A percentile compares a stretch with the other conserved stretches of the same genome.
Evolutionary conservation across 139 green algal genomes (phyloP).

Genomic region (Chlorella sp.): DNA sequence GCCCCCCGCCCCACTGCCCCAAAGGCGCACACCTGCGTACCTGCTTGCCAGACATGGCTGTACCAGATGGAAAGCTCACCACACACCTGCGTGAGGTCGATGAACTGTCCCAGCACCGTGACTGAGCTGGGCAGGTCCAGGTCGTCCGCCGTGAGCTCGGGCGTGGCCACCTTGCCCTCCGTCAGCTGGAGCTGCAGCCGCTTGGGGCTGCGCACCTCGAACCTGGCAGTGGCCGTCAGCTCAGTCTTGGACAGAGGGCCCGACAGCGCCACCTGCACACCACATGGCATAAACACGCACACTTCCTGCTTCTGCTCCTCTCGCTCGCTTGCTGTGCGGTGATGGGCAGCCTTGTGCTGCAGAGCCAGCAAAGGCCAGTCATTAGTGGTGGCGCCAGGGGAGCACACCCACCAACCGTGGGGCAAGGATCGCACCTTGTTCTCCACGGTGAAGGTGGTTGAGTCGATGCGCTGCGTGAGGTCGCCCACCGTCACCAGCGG

Average conservation of each 20-base stretch:
- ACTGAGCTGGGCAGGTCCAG: conserved; percentile 62
- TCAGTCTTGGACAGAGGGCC: conserved; percentile 48
- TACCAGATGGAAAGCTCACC: no score
- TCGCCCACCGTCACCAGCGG: conserved; percentile 79
- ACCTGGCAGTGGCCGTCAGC: conserved; percentile 58
- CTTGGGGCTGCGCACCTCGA: conserved; percentile 80
- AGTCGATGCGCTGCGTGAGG: conserved; percentile 80
- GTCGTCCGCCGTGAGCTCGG: conserved; percentile 56
- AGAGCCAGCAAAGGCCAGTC: no score
- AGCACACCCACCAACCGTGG: no score
- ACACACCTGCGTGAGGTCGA: conserved; percentile 58
- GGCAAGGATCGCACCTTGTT: conserved; percentile 78
- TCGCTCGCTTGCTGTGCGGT: no score
- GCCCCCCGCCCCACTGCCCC: no score
- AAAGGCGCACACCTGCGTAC: no score
- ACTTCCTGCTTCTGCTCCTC: background rate
- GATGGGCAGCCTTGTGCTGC: no score
- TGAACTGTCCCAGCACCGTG: conserved; percentile 60
- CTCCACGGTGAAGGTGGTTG: conserved; percentile 45
- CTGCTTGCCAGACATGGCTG: no score
- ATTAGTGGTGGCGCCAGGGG: no score
- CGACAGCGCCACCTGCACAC: conserved; percentile 23
- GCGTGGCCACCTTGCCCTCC: conserved; percentile 52
- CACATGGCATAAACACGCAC: background rate
- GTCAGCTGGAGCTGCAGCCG: conserved; percentile 75